phyloP scores from a whole-genome alignment of 2,329 filamentous ascomycete species.

The Epichloe uncinata region DNA sequence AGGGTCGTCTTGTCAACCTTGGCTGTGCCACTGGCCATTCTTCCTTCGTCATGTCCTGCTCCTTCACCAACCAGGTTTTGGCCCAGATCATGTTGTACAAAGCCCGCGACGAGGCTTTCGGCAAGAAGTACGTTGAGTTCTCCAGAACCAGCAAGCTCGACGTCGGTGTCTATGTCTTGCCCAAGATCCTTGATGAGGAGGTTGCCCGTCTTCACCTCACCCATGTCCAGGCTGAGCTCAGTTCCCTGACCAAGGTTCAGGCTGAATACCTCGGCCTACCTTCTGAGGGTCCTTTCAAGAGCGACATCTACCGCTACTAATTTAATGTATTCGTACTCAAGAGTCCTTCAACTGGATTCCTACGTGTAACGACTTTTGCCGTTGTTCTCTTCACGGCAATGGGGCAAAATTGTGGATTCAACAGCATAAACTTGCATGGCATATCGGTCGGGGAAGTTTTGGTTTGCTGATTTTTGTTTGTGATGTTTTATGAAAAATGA shows the following conservation, averaged over 20 bases:
- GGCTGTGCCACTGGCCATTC: constrained; percentile 98
- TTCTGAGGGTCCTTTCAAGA: constrained; percentile 87
- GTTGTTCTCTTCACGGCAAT: constrained; percentile 18
- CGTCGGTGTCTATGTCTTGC: constrained; percentile 74
- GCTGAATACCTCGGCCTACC: constrained; percentile 88
- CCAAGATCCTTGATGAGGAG: constrained; percentile 98
- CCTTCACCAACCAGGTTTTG: constrained; percentile 99
- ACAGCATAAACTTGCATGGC: constrained; percentile 31
- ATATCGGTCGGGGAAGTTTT: constrained; percentile 20
- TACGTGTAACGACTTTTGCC: constrained; percentile 23
- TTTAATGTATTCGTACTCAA: constrained; percentile 21
- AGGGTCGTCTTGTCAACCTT: constrained; percentile 98
- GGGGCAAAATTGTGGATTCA: constrained; percentile 28
- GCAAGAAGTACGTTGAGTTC: constrained; percentile 93
- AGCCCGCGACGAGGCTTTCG: constrained; percentile 73
- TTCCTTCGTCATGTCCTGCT: constrained; percentile 99
- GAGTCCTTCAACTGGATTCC: constrained; percentile 27
- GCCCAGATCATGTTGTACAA: constrained; percentile 98
- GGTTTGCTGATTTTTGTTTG: constrained; percentile 9
- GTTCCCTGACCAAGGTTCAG: constrained; percentile 72
- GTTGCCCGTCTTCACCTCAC: constrained; percentile 86
- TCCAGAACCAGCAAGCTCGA: constrained; percentile 83
- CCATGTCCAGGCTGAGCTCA: constrained; percentile 91
- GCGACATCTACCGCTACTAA: constrained; percentile 54
- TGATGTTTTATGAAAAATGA: constrained; percentile 3